Percentiles rank a stretch among this genome's conserved stretches.
phyloP scores from a whole-genome alignment of 805 yeast genomes.

The Suhomyces canberraensis region DNA sequence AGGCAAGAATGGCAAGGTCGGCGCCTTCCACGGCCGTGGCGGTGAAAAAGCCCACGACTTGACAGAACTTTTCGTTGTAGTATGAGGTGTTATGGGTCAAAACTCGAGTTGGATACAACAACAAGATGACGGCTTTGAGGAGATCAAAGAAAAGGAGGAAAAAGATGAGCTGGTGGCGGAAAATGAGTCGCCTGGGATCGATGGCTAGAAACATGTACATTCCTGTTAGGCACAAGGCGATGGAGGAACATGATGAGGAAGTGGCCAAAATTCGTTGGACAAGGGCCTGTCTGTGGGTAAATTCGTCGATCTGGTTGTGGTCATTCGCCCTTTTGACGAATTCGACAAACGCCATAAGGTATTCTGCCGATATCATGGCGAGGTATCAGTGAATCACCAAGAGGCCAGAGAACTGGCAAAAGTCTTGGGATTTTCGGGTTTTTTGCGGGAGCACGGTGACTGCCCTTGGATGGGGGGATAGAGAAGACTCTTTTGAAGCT shows the following conservation, averaged over 20 bases:
- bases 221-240: constrained; percentile 51
- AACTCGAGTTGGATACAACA: constrained; percentile 66
- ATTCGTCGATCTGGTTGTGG: constrained; percentile 25
- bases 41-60: constrained; percentile 76
- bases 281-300: constrained; percentile 24
- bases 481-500: no score
- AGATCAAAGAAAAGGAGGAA: constrained; percentile 71
- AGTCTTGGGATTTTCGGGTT: no score
- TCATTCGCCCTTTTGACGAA: constrained; percentile 1
- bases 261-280: constrained; percentile 38
- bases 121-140: constrained; percentile 63
- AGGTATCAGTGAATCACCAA: no score
- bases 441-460: no score
- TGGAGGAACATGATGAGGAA: constrained; percentile 36
- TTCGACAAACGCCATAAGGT: no score
- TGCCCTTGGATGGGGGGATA: not conserved
- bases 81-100: constrained; percentile 42
- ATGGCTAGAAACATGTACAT: constrained; percentile 60
- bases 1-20: constrained; percentile 75
- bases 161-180: constrained; percentile 68
- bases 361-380: no score
- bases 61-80: constrained; percentile 49
- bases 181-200: constrained; percentile 59
- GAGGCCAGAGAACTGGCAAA: no score
- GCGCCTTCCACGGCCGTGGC: constrained; percentile 81